Percentiles rank a stretch among this genome's conserved stretches.
Evolutionary conservation across 192 early-diverging fungal genomes (phyloP).

Genomic region (Pilaira anomala): DNA sequence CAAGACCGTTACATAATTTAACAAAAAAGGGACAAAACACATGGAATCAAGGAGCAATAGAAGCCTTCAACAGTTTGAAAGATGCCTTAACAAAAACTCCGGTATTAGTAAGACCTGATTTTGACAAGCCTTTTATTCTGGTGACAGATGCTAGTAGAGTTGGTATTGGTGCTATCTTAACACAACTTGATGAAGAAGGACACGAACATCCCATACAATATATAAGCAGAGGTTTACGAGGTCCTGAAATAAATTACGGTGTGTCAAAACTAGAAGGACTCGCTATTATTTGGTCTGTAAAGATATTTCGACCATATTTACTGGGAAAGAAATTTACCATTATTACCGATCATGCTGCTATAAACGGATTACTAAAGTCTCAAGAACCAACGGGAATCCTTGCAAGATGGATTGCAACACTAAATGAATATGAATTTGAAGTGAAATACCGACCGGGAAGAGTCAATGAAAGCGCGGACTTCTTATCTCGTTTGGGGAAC

Average conservation of each 20-base stretch:
- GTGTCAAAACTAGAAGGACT: neutral
- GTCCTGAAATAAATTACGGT: neutral
- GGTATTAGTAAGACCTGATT: neutral
- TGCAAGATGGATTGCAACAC: neutral
- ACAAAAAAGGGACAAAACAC: neutral
- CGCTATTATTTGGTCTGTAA: neutral
- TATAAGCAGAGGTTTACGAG: neutral
- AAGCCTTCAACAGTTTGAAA: neutral
- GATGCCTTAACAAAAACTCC: neutral
- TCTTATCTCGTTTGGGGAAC: neutral
- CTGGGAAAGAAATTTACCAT: slow-evolving; percentile 4
- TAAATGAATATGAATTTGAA: neutral
- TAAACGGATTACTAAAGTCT: neutral
- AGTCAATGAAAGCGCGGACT: neutral
- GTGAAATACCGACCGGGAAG: neutral
- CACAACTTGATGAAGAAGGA: neutral
- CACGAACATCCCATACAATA: neutral
- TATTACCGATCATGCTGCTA: neutral
- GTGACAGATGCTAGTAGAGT: neutral
- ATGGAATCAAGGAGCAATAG: neutral
- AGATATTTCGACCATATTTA: neutral
- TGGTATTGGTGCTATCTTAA: neutral
- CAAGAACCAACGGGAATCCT: neutral
- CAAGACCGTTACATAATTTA: neutral
- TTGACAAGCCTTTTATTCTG: neutral